Evolutionary conservation across 1,284 basidiomycete species (phyloP).

Genomic region (Papiliotrema laurentii): DNA sequence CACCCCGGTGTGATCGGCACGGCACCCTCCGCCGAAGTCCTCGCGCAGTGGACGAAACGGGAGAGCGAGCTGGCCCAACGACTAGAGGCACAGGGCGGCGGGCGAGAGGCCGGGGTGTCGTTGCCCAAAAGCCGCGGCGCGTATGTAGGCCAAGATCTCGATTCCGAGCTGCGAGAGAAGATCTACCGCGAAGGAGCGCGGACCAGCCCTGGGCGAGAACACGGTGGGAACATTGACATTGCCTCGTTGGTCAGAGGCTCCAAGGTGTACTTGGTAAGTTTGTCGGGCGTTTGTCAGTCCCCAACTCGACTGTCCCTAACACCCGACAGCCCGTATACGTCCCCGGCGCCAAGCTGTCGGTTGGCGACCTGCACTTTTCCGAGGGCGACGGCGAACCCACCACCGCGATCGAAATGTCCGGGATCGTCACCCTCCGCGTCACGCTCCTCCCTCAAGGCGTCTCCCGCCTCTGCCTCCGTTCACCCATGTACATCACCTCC

Average conservation of each 20-base stretch:
- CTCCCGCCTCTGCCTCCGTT: constrained; percentile 66
- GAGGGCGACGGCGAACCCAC: constrained; percentile 67
- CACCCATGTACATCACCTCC: constrained; percentile 57
- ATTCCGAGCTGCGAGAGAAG: constrained; percentile 53
- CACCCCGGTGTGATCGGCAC: constrained; percentile 74
- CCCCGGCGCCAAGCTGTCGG: constrained; percentile 67
- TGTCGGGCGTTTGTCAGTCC: constrained; percentile 52
- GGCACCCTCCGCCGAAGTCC: constrained; percentile 65
- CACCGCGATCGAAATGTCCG: constrained; percentile 54
- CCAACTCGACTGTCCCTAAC: not conserved
- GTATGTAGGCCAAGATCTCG: constrained; percentile 61
- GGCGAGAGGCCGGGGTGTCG: constrained; percentile 34
- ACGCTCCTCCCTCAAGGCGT: constrained; percentile 71
- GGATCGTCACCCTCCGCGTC: constrained; percentile 67
- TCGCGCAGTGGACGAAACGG: constrained; percentile 68
- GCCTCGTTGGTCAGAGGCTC: constrained; percentile 61
- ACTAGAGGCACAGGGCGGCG: constrained; percentile 56
- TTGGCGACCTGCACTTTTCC: constrained; percentile 75
- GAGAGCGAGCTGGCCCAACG: constrained; percentile 66
- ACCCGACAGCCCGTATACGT: constrained; percentile 61
- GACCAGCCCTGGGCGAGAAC: constrained; percentile 70
- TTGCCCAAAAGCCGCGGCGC: constrained; percentile 60
- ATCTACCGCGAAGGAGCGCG: constrained; percentile 66
- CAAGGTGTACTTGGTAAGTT: constrained; percentile 16
- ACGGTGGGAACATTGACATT: constrained; percentile 79